Base-by-base conservation (phyloP, 257 asterid species). In the Osmanthus fragrans region DNA sequence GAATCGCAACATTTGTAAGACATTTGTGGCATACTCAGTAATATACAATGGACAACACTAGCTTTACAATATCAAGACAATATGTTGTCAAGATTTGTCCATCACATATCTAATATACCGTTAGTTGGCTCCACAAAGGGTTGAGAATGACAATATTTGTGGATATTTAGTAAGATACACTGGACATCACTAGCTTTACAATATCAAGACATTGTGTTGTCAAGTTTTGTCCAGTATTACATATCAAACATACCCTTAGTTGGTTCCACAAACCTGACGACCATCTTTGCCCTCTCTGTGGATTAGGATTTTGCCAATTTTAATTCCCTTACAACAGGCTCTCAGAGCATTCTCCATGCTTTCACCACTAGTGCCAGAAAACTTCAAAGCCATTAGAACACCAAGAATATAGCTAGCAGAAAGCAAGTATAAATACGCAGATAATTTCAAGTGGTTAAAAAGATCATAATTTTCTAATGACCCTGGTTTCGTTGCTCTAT, bases 261-360 rank as follows among this genome's bases (percentile, higher is more conserved):
- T 73, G 66, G 66, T 15, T 81, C 15, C 5, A 80, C 86, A 45
- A 72, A 92, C 97, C 97, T 94, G 87, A 10, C 94, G 82, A 56
- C 95, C 98, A 2, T 84, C 78, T 39, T 86, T 84, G 23, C 90
- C 88, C 70, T 90, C 91, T 76, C 89, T 81, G 3, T 91, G 97
- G 86, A 95, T 95, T 15, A 95, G 85, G 78, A 95, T 91, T 87
- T 95, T 95, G 45, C 99, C 98, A 2, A 95, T 90, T 86, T 93
- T 95, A 83, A 95, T 93, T 42, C 98, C 98, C 77, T 95, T 95
- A 65, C 99, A 95, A 58, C 98, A 95, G 6, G 99, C 98, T 82
- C 97, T 82, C 73, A 95, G 80, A 12, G 99, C 99, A 79, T 93
- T 95, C 86, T 95, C 99, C 99, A 95, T 95, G 82, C 99, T 94